Base-by-base conservation (phyloP, 352 stramenopile species). In the Globisporangium orthogonon region DNA sequence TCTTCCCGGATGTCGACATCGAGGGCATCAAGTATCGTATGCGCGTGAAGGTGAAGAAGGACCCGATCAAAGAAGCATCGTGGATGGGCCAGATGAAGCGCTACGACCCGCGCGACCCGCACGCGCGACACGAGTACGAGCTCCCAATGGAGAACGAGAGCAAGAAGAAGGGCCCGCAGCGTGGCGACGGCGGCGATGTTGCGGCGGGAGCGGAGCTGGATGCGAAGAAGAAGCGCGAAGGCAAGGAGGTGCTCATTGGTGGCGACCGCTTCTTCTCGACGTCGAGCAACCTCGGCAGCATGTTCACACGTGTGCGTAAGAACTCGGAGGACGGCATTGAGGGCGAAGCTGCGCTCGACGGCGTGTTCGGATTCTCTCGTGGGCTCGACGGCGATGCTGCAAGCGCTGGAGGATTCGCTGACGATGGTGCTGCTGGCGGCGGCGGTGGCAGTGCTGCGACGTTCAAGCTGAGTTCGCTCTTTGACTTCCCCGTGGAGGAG, bases 261-360 rank as follows among this genome's bases (percentile, higher is more conserved):
- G 78, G 75, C 15, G 78, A 90, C 43, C 78, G 80, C 10, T 93
- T 87, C 63, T 93, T 89, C 61, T 65, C 73, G 23, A 87, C 80
- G 4, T 78, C 76, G 2, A 74, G 66, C 30, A 60, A 62, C 17
- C 66, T 93, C 11, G 76, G 73, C n/a, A 80, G 70, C 39, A 58
- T 93, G 43, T 93, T 93, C 55, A 77, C 79, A 1, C 79, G 83
- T 41, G 78, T 93, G 18, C 83, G 83, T 33, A 87, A 85, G 61
- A 93, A 93, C 58, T 93, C 83, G 47, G 83, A 93, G 50, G 83
- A 93, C 48, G 83, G 83, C 18, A 70, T 83, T 31, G 78, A 77
- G 54, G 81, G 81, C 11, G 83, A 93, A 63, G 79, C 83, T 29
- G 83, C 83, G 2, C 61, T 93, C 7, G 83, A 93, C 63, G 83